Evolutionary conservation across 768 basidiomycete species (phyloP).

Genomic region (Tephrocybe rancida): DNA sequence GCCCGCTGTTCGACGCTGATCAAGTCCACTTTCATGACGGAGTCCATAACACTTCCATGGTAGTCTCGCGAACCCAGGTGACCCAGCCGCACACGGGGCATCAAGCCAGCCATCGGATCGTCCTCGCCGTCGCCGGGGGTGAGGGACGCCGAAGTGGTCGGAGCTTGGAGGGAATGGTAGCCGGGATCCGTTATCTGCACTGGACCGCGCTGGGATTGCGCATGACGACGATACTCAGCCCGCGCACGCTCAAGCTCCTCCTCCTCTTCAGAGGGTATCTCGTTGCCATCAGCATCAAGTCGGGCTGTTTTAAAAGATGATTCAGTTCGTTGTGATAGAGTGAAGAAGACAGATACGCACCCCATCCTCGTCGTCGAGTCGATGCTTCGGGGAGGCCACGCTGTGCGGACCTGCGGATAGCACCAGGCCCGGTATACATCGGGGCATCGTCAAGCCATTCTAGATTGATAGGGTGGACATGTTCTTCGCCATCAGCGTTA

Average conservation of each 20-base stretch:
- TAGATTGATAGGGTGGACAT: constrained; percentile 39
- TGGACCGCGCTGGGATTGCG: constrained; percentile 9
- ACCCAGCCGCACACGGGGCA: constrained; percentile 24
- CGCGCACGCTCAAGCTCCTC: constrained; percentile 58
- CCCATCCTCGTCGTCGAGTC: constrained; percentile 45
- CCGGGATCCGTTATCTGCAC: constrained; percentile 11
- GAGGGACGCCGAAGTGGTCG: constrained; percentile 19
- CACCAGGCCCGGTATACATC: constrained; percentile 30
- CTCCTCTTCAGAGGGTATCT: constrained; percentile 64
- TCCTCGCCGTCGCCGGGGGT: constrained; percentile 17
- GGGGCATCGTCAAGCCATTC: constrained; percentile 44
- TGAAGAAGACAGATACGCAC: constrained; percentile 29
- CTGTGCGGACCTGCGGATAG: constrained; percentile 14
- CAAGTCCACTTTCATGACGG: constrained; percentile 8
- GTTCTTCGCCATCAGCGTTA: constrained; percentile 39
- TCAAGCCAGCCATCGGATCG: neutral
- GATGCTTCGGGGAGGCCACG: constrained; percentile 2
- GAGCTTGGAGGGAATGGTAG: constrained; percentile 13
- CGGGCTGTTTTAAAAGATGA: constrained; percentile 35
- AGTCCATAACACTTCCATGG: constrained; percentile 24
- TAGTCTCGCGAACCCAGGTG: constrained; percentile 7
- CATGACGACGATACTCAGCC: constrained; percentile 47
- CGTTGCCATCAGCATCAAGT: constrained; percentile 62
- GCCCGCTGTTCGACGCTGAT: neutral
- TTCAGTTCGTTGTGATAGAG: neutral